Base-by-base conservation (phyloP, 805 yeast species). In the Ogataea allantospora region DNA sequence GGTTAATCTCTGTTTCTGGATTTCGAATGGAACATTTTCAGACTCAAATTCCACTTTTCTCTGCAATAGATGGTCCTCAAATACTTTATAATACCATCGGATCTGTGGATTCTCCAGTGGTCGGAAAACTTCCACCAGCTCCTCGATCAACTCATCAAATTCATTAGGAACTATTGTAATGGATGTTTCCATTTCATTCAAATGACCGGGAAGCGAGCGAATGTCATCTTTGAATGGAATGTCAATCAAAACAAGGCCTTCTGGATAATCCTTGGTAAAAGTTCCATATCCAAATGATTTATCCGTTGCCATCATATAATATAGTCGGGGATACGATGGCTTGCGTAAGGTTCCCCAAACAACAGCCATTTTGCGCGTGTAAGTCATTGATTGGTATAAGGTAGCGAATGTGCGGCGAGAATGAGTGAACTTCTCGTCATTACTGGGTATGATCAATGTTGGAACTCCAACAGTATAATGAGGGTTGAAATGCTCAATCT, bases 141-240 rank as follows among this genome's bases (percentile, higher is more conserved):
- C 47, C 37, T 45, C 50, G 5, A 49, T 47, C 9, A 64, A 36
- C 6, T 37, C 46, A 25, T 45, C 59, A 24, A 46, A 57, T 10
- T 41, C 10, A 15, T 51, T 49, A 2, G 55, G 45, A 9, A 39
- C 31, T 9, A 51, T 42, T 5, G 30, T 26, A 20, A 30, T 35
- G 7, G 32, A 27, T 3, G 58, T 48, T 10, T 49, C 40, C 19
- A 60, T 60, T 17, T 55, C 42, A 9, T 37, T 34, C 5, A 46
- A 23, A 41, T 48, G 51, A 2, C 36, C 38, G 0, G 97, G 96
- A 4, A 77, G 58, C 22, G 73, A 68, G 35, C 97, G 67, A 3
- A 88, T 60, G 55, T 87, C 91, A 48, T 88, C 95, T 11, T 76
- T 61, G 67, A 75, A 83, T 1, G 98, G 96, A 15, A 85, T 50